Conservation (phyloP, 352 stramenopile species). For the Globisporangium megalacanthum region DNA sequence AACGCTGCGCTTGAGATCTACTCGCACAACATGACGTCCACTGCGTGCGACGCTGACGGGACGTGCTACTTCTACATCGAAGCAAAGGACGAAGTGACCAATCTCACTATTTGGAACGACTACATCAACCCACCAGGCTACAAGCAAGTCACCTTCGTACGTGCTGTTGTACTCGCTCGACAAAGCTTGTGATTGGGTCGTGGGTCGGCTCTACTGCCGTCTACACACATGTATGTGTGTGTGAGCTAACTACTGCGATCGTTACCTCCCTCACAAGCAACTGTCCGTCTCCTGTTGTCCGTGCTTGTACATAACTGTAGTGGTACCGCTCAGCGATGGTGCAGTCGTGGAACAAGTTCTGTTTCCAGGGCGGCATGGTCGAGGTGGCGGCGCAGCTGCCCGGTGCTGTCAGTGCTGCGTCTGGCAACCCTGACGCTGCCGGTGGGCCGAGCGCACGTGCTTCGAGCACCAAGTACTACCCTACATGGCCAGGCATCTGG, state of each 20-base stretch:
- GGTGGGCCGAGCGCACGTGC: constrained; percentile 46
- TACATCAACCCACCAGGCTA: constrained; percentile 52
- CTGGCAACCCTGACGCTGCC: constrained; percentile 36
- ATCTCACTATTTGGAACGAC: constrained; percentile 50
- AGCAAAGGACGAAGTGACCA: constrained; percentile 30
- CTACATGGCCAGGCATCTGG: constrained; percentile 94
- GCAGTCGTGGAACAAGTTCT: constrained; percentile 94
- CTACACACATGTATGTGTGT: no score
- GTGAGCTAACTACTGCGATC: no score
- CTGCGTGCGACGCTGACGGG: constrained; percentile 35
- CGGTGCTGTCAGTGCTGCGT: constrained; percentile 43
- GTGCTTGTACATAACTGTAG: constrained; percentile 16
- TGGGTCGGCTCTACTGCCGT: no score
- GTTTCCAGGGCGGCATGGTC: constrained; percentile 92
- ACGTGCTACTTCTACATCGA: constrained; percentile 68
- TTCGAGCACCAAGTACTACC: constrained; percentile 58
- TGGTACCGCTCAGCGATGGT: constrained; percentile 77
- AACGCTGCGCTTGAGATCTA: constrained; percentile 70
- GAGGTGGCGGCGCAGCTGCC: constrained; percentile 88
- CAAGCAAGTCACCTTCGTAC: constrained; percentile 32
- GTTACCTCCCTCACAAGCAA: no score
- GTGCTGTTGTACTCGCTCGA: no score
- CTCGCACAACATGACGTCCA: constrained; percentile 66
- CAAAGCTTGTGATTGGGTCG: no score
- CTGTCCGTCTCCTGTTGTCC: constrained; percentile 67